Evolutionary conservation across 2,329 filamentous ascomycete genomes (phyloP), one percentile per base, ranked within the genome.

Genomic region (Fusarium abutilonis): DNA sequence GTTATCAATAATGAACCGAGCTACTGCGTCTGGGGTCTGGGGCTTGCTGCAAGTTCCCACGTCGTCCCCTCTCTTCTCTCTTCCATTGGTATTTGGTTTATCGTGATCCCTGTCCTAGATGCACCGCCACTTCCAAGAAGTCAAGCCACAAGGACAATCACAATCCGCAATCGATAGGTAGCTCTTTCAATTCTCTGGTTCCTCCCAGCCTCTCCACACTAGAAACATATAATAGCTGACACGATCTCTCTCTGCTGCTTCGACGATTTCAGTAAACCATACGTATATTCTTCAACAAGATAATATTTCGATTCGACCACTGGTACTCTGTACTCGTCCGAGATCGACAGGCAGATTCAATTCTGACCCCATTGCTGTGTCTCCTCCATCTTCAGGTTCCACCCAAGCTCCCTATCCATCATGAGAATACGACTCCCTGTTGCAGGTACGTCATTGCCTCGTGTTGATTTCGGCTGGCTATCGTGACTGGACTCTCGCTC

Each of bases 341-440:
- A 53, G 45, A 15, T 21, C 26, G 13, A 42, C 19, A 9, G 19
- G 26, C 46, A 23, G 9, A 26, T 34, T 41, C 43, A 31, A 38
- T 44, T 17, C 32, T 35, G 29, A 19, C 41, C 23, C 35, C 19
- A 40, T 31, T 31, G 28, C 15, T 4, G 19, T 35, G 26, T 39
- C 29, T 15, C 23, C 39, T 40, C 39, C 34, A 44, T 41, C 44
- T 13, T 45, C 31, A 17, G 32, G 32, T 44, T 38, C 49, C 31
- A 38, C 32, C 11, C 48, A 28, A 58, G 32, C 42, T 36, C 3
- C 23, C 23, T 26, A 66, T 40, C 36, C 23, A 60, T 46, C 52
- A 95, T 96, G 90, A 90, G 91, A 77, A 92, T 97, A 80, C 87
- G 93, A 73, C 86, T 93, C 71, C 90, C 91, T 52, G 96, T 97